Conservation (phyloP, 2,329 filamentous ascomycete species). For the Pseudocercospora cruenta region DNA sequence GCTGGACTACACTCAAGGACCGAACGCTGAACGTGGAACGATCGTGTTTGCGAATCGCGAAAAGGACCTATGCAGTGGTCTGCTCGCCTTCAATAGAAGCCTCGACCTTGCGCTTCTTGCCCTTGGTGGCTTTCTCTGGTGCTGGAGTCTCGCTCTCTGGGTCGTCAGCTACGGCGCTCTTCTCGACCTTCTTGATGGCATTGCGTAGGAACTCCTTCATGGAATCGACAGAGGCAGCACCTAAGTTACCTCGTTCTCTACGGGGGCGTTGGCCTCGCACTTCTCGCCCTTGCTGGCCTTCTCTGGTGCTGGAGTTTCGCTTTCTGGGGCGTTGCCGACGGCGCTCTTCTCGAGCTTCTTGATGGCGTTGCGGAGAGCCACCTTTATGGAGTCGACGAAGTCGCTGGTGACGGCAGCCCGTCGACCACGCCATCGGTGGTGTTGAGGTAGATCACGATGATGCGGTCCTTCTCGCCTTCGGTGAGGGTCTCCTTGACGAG, state of each 20-base stretch:
- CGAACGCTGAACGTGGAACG: too few species aligned
- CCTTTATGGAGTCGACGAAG: too few species aligned
- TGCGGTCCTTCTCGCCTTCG: slow-evolving; percentile 37
- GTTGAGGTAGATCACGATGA: slow-evolving; percentile 35
- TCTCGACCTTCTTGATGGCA: slow-evolving; percentile 35
- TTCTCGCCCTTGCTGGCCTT: too few species aligned
- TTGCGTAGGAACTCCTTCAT: slow-evolving; percentile 31
- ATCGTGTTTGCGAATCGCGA: too few species aligned
- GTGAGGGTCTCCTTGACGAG: slow-evolving; percentile 31
- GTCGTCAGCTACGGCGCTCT: slow-evolving; percentile 26
- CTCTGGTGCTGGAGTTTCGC: too few species aligned
- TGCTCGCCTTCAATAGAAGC: neutral
- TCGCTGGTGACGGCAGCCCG: too few species aligned
- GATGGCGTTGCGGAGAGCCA: too few species aligned
- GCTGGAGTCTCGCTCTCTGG: slow-evolving; percentile 8
- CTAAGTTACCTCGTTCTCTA: too few species aligned
- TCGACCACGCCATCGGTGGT: slow-evolving; percentile 21
- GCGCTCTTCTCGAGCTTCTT: too few species aligned
- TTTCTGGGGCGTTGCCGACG: too few species aligned
- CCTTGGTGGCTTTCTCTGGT: slow-evolving; percentile 10
- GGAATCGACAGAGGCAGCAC: slow-evolving; percentile 30
- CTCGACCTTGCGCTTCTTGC: slow-evolving; percentile 37
- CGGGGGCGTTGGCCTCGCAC: too few species aligned
- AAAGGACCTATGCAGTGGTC: neutral
- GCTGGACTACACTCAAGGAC: too few species aligned